A percentile compares a stretch with the other conserved stretches of the same genome.
Evolutionary conservation across 345 rosid species (phyloP).

Genomic region (Microthlaspi erraticum): DNA sequence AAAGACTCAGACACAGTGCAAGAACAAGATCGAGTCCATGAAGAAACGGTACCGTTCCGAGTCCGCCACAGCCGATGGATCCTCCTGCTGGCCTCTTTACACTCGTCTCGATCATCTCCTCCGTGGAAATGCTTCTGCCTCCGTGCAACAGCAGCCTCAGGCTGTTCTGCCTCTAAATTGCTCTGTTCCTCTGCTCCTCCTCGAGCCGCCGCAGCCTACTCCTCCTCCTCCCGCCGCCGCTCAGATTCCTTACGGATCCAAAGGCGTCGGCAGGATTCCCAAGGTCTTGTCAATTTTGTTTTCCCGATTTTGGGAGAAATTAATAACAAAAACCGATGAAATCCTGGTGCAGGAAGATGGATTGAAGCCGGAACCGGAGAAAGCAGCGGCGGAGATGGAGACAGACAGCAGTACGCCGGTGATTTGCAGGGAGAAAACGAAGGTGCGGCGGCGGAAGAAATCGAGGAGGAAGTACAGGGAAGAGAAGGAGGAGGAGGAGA

Average conservation of each 20-base stretch:
- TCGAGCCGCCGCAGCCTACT: conserved; percentile 51
- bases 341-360: conserved; percentile 61
- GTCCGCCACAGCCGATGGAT: conserved; percentile 70
- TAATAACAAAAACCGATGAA: neutral
- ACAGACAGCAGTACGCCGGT: conserved; percentile 92
- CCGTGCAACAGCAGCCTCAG: conserved; percentile 36
- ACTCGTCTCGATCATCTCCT: conserved; percentile 80
- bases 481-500: conserved; percentile 48
- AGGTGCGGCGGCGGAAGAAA: conserved; percentile 54
- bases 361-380: conserved; percentile 50
- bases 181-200: conserved; percentile 53
- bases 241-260: conserved; percentile 73
- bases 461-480: conserved; percentile 58
- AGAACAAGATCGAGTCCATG: conserved; percentile 99
- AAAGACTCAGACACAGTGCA: conserved; percentile 96
- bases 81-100: conserved; percentile 93
- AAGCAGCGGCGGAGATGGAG: conserved; percentile 53
- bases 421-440: conserved; percentile 57
- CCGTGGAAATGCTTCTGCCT: conserved; percentile 56
- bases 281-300: conserved; percentile 48
- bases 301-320: neutral
- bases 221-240: conserved; percentile 41
- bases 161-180: conserved; percentile 33
- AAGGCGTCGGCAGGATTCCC: conserved; percentile 60
- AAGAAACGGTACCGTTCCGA: conserved; percentile 94